Base-by-base conservation (phyloP, 2,329 filamentous ascomycete species). In the Clonostachys sp. region DNA sequence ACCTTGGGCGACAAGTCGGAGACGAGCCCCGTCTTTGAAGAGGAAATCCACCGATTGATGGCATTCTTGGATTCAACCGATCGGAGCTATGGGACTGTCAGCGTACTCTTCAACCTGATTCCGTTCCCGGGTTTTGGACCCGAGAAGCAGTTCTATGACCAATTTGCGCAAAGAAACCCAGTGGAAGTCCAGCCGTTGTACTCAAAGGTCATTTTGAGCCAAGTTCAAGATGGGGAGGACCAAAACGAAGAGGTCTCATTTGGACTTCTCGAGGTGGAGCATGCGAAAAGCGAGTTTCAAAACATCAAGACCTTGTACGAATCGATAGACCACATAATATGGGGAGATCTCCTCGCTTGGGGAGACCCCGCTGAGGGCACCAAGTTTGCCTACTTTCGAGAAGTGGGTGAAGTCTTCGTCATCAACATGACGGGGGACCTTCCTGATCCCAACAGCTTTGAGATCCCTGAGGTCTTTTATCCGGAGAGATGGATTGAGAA, bases 61-160 rank as follows among this genome's bases (percentile, higher is more conserved):
- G 81, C 80, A 10, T 84, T 86, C 51, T 68, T 86, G 4, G 81
- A 85, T 48, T 66, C 62, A 10, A 82, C 81, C 0, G 77, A 84
- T 24, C 72, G 83, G 41, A 77, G 74, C 41, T 84, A 83, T 52
- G 82, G 78, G 13, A 78, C 75, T 1, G 73, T 72, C 18, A 77
- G 80, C 47, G 63, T 67, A 6, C 60, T 47, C 12, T 36, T 45
- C 84, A 6, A 59, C 66, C 52, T 66, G 34, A 61, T 65, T 12
- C 61, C 70, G 18, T 61, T 55, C 20, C 51, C 60, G n/a, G 57
- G 50, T 34, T 51, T 54, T 16, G 67, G 67, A 9, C 59, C 64
- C 17, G 70, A 72, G 48, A 67, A 67, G 45, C 66, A 67, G 20
- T 72, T 77, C 39, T 78, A 74, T 48, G 66, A 73, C 12, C 63